Conservation (phyloP, 2,329 filamentous ascomycete species). For the Xylaria sp. region DNA sequence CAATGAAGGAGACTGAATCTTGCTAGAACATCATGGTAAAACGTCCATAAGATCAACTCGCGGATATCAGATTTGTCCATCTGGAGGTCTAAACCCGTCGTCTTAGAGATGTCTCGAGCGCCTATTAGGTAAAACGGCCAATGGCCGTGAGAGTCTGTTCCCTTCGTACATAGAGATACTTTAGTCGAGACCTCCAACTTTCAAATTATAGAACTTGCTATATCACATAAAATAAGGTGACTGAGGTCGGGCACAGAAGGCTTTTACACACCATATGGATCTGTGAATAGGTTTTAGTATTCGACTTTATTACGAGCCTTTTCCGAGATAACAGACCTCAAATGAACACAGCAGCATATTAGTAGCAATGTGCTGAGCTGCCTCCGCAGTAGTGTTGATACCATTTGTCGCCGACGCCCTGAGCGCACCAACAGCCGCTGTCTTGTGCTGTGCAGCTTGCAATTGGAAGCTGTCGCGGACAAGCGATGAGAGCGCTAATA, state of each 20-base stretch:
- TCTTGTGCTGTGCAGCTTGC: constrained; percentile 32
- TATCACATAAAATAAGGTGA: background rate
- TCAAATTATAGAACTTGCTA: background rate
- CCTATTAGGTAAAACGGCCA: constrained; percentile 34
- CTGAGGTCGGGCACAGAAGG: background rate
- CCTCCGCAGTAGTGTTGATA: constrained; percentile 16
- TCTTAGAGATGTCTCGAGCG: constrained; percentile 26
- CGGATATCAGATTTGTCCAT: constrained; percentile 17
- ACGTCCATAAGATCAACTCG: constrained; percentile 30
- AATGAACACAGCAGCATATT: constrained; percentile 35
- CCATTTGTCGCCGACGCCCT: constrained; percentile 28
- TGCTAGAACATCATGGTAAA: constrained; percentile 31
- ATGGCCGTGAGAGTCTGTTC: constrained; percentile 28
- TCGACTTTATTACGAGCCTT: background rate
- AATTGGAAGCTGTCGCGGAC: constrained; percentile 32
- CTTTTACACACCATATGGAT: background rate
- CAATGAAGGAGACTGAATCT: constrained; percentile 34
- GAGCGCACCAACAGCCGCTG: constrained; percentile 30
- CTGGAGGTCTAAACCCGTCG: constrained; percentile 19
- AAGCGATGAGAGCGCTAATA: constrained; percentile 32
- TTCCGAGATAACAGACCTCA: constrained; percentile 15
- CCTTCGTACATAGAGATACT: background rate
- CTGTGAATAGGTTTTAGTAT: constrained; percentile 15
- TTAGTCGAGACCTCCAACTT: background rate
- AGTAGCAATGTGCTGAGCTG: constrained; percentile 31